Evolutionary conservation across 1,284 basidiomycete species (phyloP).

Genomic region (Rhodotorula sp.): DNA sequence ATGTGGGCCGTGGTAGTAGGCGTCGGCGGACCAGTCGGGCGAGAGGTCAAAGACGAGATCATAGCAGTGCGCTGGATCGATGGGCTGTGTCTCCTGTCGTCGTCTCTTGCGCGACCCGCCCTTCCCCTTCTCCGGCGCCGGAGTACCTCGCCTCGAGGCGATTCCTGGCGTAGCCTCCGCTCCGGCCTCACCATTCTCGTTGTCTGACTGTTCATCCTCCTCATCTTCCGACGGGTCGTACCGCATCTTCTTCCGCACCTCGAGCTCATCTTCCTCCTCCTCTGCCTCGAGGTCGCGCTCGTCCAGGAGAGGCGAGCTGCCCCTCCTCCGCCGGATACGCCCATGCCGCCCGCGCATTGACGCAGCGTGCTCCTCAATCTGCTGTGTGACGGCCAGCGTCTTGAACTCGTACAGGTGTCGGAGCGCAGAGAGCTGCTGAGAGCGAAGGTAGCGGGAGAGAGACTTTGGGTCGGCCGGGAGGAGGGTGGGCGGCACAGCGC

Average conservation of each 20-base stretch:
- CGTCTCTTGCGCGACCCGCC: neutral
- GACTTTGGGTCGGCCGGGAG: slow-evolving; percentile 28
- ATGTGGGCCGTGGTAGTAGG: slow-evolving; percentile 39
- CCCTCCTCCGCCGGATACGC: slow-evolving; percentile 14
- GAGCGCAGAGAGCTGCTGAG: slow-evolving; percentile 31
- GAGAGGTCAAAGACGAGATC: slow-evolving; percentile 34
- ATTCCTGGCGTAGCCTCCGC: neutral
- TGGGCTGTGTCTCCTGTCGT: neutral
- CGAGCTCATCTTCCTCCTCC: slow-evolving; percentile 26
- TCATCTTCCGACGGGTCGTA: slow-evolving; percentile 12
- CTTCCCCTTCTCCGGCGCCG: neutral
- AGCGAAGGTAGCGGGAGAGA: slow-evolving; percentile 29
- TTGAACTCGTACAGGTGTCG: slow-evolving; percentile 34
- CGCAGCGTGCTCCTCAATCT: slow-evolving; percentile 20
- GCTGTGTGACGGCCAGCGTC: slow-evolving; percentile 19
- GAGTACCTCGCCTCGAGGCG: neutral
- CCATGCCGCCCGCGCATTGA: slow-evolving; percentile 16
- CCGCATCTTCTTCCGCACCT: slow-evolving; percentile 23
- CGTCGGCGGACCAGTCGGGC: slow-evolving; percentile 27
- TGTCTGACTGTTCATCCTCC: neutral
- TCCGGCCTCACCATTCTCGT: neutral
- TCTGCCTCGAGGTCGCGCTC: slow-evolving; percentile 9
- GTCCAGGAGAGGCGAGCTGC: slow-evolving; percentile 19
- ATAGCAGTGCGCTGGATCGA: slow-evolving; percentile 35
- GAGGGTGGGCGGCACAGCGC: slow-evolving; percentile 17